These are phyloP conservation scores for Aspergillus brunneoviolaceus DNA, from an alignment of 2,329 filamentous ascomycete species.

Conservation along the genomic window DNA sequence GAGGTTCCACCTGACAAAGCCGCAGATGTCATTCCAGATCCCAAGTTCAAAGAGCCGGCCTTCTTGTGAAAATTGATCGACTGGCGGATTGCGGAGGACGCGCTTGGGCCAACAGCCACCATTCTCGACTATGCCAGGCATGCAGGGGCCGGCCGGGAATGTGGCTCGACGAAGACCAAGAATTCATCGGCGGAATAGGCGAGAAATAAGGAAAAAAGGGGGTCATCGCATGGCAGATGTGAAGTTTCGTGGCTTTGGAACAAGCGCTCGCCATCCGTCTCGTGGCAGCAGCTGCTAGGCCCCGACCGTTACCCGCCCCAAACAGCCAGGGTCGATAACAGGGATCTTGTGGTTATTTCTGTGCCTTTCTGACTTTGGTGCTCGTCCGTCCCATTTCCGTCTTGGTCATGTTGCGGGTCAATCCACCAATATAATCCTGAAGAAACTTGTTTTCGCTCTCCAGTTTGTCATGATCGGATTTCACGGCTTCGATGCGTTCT, in stretches of 20 bases:
- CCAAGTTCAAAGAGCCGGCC: neutral
- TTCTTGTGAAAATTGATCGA: neutral
- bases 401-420: constrained; percentile 71
- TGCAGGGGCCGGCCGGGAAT: neutral
- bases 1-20: constrained; percentile 5
- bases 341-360: constrained; percentile 31
- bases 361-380: constrained; percentile 51
- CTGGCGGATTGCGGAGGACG: constrained; percentile 1
- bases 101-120: constrained; percentile 2
- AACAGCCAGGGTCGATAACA: constrained; percentile 4
- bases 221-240: constrained; percentile 1
- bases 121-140: constrained; percentile 3
- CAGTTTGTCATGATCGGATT: constrained; percentile 92
- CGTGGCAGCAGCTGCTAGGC: constrained; percentile 12
- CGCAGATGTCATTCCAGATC: constrained; percentile 6
- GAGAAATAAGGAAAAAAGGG: neutral
- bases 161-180: neutral
- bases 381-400: constrained; percentile 57
- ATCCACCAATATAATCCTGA: constrained; percentile 95
- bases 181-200: neutral
- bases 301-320: constrained; percentile 15
- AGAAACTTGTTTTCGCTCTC: constrained; percentile 96
- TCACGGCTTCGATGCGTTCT: constrained; percentile 90
- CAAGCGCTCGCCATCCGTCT: constrained; percentile 17
- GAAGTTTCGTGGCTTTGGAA: constrained; percentile 7